Conservation (phyloP, 768 basidiomycete genomes). For the Tricholoma flavovirens region DNA sequence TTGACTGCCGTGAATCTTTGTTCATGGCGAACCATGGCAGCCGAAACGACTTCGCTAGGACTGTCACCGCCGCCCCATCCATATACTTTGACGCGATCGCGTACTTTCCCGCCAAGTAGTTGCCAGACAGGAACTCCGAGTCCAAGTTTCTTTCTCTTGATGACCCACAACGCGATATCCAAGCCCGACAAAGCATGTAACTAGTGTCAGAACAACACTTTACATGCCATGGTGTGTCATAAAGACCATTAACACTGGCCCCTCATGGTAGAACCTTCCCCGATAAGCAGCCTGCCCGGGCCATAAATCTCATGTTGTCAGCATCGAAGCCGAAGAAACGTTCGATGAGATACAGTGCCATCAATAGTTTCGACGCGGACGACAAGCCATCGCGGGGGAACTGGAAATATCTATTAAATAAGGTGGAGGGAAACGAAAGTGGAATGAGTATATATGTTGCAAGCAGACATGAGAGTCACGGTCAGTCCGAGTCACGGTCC, state of each 20-base stretch:
- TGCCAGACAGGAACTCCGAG: conserved; percentile 62
- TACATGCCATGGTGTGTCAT: conserved; percentile 3
- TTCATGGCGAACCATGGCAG: conserved; percentile 46
- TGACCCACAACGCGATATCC: conserved; percentile 72
- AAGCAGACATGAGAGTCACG: conserved; percentile 1
- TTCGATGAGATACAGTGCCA: conserved; percentile 49
- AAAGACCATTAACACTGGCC: conserved; percentile 61
- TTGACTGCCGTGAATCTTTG: conserved; percentile 69
- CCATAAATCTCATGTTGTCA: conserved; percentile 69
- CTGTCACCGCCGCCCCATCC: conserved; percentile 54
- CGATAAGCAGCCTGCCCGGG: conserved; percentile 60
- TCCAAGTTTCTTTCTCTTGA: conserved; percentile 73
- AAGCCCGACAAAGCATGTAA: conserved; percentile 43
- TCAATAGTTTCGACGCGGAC: conserved; percentile 61
- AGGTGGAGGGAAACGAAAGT: neutral
- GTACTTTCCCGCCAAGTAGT: conserved; percentile 64
- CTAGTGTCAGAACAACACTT: neutral
- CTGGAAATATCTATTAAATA: conserved; percentile 47
- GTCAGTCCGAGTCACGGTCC: neutral
- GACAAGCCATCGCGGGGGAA: conserved; percentile 72
- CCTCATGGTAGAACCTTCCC: conserved; percentile 68
- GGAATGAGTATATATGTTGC: neutral
- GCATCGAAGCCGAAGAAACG: conserved; percentile 58
- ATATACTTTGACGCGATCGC: conserved; percentile 53
- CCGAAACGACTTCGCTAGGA: conserved; percentile 47